Evolutionary conservation across 331 rosid genomes (phyloP).

Genomic region (Malus hybrid): DNA sequence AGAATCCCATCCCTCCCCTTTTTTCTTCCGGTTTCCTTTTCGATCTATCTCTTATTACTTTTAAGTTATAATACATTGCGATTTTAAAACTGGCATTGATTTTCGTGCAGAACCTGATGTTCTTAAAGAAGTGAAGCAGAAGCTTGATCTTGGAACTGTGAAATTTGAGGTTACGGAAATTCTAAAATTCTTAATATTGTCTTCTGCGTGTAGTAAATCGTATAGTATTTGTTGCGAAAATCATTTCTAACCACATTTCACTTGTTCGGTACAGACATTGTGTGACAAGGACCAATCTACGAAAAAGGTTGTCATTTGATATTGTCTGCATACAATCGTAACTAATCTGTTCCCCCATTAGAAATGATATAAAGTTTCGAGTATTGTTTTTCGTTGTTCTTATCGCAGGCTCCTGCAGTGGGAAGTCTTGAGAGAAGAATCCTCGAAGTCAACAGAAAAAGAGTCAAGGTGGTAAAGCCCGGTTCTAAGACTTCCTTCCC

Average conservation of each 20-base stretch:
- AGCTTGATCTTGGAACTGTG: conserved; percentile 87
- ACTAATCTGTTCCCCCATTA: not conserved
- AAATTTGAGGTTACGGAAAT: conserved; percentile 71
- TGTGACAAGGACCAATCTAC: conserved; percentile 73
- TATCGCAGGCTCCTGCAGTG: conserved; percentile 53
- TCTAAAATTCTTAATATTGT: conserved; percentile 3
- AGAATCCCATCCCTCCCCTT: not conserved
- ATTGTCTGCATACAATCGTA: not conserved
- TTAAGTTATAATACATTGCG: not conserved
- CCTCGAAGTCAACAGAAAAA: conserved; percentile 79
- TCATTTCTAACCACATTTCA: conserved; percentile 4
- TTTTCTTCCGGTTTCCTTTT: not conserved
- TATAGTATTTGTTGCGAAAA: not conserved
- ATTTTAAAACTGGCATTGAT: not conserved
- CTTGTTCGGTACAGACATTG: conserved; percentile 47
- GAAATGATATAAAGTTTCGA: not conserved
- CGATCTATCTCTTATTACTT: not conserved
- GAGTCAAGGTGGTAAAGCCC: conserved; percentile 89
- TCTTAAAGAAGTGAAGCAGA: conserved; percentile 91
- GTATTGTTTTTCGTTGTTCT: conserved; percentile 4
- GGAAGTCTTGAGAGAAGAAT: conserved; percentile 74
- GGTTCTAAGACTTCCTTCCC: conserved; percentile 95
- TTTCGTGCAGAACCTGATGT: conserved; percentile 84
- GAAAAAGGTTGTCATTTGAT: conserved; percentile 54
- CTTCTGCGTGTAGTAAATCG: not conserved